Evolutionary conservation across 192 early-diverging fungal genomes (phyloP).

Genomic region (Funneliformis geosporum): DNA sequence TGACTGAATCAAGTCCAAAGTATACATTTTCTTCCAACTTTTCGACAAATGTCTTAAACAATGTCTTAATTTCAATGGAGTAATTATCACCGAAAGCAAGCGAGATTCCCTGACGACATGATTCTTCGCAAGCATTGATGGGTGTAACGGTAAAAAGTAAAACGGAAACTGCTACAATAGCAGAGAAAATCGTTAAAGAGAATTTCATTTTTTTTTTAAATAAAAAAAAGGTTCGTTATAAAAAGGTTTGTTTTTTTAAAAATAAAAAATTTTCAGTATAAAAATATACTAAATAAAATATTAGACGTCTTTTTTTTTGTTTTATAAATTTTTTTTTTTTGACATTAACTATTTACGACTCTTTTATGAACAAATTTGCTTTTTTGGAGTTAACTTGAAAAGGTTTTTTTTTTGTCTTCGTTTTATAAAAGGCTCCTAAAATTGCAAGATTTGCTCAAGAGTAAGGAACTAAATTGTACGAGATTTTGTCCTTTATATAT

Average conservation of each 20-base stretch:
- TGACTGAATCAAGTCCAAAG: conserved; percentile 35
- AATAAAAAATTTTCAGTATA: too few species aligned
- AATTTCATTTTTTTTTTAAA: background rate
- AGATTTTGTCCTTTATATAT: too few species aligned
- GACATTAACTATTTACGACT: too few species aligned
- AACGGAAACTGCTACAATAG: background rate
- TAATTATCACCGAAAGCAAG: conserved; percentile 51
- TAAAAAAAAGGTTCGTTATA: background rate
- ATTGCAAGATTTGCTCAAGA: background rate
- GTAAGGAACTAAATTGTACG: background rate
- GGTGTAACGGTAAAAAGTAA: background rate
- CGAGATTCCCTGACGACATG: conserved; percentile 53
- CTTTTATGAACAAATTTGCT: too few species aligned
- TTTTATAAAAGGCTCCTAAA: background rate
- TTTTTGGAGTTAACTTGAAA: background rate
- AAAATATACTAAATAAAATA: too few species aligned
- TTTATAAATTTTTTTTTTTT: too few species aligned
- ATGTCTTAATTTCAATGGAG: conserved; percentile 24
- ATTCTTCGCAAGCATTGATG: conserved; percentile 47
- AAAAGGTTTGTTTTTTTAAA: background rate
- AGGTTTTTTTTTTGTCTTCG: too few species aligned
- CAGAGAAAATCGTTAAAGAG: background rate
- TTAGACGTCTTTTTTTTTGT: too few species aligned
- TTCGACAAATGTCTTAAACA: conserved; percentile 34
- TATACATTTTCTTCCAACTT: conserved; percentile 32